phyloP scores from a whole-genome alignment of 2,329 filamentous ascomycete genomes.

The Blastomyces percursus region DNA sequence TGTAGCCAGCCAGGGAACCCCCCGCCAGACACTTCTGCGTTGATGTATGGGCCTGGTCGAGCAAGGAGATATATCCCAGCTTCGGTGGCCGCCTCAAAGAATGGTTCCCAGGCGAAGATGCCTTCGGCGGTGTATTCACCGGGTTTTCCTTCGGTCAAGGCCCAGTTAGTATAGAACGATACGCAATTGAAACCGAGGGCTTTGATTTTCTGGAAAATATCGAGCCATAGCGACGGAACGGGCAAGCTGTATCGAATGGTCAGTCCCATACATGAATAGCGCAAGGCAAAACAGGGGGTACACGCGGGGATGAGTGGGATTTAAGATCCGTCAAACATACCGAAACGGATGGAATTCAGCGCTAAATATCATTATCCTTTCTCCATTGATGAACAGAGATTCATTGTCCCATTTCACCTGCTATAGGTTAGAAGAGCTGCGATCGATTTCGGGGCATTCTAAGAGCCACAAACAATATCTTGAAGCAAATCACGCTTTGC shows the following conservation, averaged over 20 bases:
- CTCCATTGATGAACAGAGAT: conserved; percentile 58
- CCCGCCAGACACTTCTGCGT: conserved; percentile 64
- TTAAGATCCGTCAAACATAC: conserved; percentile 20
- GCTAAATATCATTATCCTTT: conserved; percentile 60
- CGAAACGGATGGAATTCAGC: conserved; percentile 63
- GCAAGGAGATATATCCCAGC: conserved; percentile 70
- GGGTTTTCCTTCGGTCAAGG: conserved; percentile 60
- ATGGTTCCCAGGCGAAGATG: conserved; percentile 59
- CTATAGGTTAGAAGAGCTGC: conserved; percentile 1
- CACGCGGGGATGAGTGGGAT: background rate
- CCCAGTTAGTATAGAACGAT: conserved; percentile 73
- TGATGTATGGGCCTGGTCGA: conserved; percentile 62
- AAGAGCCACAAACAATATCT: conserved; percentile 39
- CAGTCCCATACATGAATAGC: conserved; percentile 7
- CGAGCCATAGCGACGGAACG: conserved; percentile 53
- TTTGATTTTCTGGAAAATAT: conserved; percentile 74
- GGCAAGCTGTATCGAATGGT: conserved; percentile 38
- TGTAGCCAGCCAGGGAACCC: conserved; percentile 74
- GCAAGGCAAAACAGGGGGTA: background rate
- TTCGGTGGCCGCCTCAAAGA: conserved; percentile 62
- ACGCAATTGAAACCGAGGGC: conserved; percentile 69
- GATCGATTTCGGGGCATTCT: background rate
- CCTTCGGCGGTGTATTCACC: conserved; percentile 61
- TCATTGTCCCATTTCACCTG: conserved; percentile 60
- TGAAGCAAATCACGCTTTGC: conserved; percentile 42